Evolutionary conservation across 306 rosid species (phyloP).

Genomic region (Cucurbita maxima): DNA sequence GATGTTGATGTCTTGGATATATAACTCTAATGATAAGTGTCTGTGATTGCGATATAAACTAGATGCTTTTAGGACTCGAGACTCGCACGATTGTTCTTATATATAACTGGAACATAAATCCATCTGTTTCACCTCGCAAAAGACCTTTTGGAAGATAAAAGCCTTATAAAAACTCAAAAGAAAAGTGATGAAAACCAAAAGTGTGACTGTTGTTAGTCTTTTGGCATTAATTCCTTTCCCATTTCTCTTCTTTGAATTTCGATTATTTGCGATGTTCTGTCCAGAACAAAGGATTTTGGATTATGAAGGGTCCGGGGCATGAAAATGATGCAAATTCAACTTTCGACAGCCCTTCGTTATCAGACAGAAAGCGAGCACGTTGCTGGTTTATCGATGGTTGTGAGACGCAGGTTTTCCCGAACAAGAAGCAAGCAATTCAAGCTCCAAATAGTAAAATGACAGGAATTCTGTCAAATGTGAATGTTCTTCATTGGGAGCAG

Average conservation of each 20-base stretch:
- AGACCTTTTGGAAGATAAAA: not conserved
- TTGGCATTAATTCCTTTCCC: not conserved
- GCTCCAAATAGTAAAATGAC: slow-evolving; percentile 41
- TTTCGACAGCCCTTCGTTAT: slow-evolving; percentile 38
- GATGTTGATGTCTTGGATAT: not conserved
- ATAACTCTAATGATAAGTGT: not conserved
- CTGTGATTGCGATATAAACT: not conserved
- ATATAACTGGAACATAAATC: not conserved
- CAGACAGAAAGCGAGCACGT: slow-evolving; percentile 57
- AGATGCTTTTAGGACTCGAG: not conserved
- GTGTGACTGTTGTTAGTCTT: not conserved
- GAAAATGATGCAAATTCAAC: slow-evolving; percentile 30
- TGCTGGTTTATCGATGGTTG: slow-evolving; percentile 59
- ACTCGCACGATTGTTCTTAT: not conserved
- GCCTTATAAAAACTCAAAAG: too few species aligned
- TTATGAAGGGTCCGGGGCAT: slow-evolving; percentile 39
- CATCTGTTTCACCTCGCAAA: not conserved
- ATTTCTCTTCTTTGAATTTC: not conserved
- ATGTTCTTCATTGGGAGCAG: slow-evolving; percentile 52
- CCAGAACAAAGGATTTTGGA: slow-evolving; percentile 62
- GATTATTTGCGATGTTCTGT: slow-evolving; percentile 16
- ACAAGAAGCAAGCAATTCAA: slow-evolving; percentile 59
- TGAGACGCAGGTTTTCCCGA: slow-evolving; percentile 45
- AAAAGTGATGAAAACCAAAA: not conserved
- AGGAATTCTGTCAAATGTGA: slow-evolving; percentile 36